Base-by-base conservation (phyloP, 2,329 filamentous ascomycete genomes). In the Fusarium sp. region DNA sequence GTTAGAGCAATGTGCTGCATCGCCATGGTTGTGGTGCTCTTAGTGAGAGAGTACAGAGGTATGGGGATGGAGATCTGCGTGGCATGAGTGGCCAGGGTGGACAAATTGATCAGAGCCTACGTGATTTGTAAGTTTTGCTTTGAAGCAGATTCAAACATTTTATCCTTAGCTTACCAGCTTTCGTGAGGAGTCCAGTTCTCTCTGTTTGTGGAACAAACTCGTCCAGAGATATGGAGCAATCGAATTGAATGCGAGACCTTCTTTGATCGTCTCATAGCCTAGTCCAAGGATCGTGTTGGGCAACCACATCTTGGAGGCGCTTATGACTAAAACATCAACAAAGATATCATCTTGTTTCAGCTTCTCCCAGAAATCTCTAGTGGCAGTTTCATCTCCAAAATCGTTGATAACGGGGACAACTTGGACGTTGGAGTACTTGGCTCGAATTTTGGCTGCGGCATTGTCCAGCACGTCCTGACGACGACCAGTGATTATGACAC, bases 1-100 rank as follows among this genome's bases (percentile, higher is more conserved):
- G 82, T 80, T n/a, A 76, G 68, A 6, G 81, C 81, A 10, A 83
- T 73, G 34, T 77, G 63, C 71, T 84, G 81, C 36, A 84, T 63
- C 8, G 78, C 62, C 11, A 79, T 61, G 0, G 80, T 77, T 0
- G 76, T 75, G 0, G 81, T 69, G 18, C 76, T 77, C 3, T 85
- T 85, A 24, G 80, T 80, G 36, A 79, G 36, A 2, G 74, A 73
- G 62, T 84, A 83, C 0, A 63, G 63, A 4, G 76, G 73, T 6
- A 55, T 13, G 0, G 63, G 53, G 7, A 36, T 3, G 2, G 63
- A 51, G 2, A 54, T 2, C 9, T 55, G 24, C 1, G 55, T 50
- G 0, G 43, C 18, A 4, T 71, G 63, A 0, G 60, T 66, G 1
- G 11, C 57, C 4, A 63, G 39, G 0, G 51, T 61, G 1, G 60